phyloP scores from a whole-genome alignment of 352 stramenopile species.

The Plasmopara halstedii region DNA sequence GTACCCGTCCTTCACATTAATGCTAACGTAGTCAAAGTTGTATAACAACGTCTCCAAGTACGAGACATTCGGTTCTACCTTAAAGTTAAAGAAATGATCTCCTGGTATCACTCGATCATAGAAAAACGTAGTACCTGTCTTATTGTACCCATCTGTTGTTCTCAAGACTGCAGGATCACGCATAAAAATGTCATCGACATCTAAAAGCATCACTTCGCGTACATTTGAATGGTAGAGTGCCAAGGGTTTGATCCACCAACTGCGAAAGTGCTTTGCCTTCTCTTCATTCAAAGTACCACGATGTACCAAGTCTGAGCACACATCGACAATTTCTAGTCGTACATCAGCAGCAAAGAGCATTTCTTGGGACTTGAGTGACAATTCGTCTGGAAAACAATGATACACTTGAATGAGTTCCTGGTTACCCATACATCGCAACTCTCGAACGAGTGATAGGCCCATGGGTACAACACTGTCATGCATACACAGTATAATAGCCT shows the following conservation, averaged over 20 bases:
- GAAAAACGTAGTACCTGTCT: conserved; percentile 56
- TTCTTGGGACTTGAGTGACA: conserved; percentile 20
- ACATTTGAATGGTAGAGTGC: conserved; percentile 41
- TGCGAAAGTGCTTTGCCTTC: conserved; percentile 27
- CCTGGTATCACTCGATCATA: conserved; percentile 45
- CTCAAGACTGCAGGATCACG: conserved; percentile 32
- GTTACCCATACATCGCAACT: conserved; percentile 40
- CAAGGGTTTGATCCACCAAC: conserved; percentile 56
- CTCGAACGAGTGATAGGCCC: conserved; percentile 34
- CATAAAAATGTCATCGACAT: conserved; percentile 47
- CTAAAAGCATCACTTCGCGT: conserved; percentile 40
- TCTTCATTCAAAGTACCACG: conserved; percentile 2
- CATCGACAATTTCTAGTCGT: conserved; percentile 34
- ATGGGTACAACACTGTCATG: conserved; percentile 32
- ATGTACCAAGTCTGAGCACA: conserved; percentile 25
- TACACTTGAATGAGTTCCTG: conserved; percentile 43
- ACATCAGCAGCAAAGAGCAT: conserved; percentile 9
- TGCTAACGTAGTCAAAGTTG: conserved; percentile 37
- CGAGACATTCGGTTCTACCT: conserved; percentile 19
- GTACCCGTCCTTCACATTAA: conserved; percentile 21
- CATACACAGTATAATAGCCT: conserved; percentile 37
- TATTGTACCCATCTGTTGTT: conserved; percentile 27
- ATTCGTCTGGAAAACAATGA: conserved; percentile 34
- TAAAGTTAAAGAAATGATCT: conserved; percentile 23
- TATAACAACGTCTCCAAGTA: conserved; percentile 35